These are phyloP conservation scores for Pistacia atlantica DNA, from an alignment of 345 rosid species.

Conservation along the genomic window DNA sequence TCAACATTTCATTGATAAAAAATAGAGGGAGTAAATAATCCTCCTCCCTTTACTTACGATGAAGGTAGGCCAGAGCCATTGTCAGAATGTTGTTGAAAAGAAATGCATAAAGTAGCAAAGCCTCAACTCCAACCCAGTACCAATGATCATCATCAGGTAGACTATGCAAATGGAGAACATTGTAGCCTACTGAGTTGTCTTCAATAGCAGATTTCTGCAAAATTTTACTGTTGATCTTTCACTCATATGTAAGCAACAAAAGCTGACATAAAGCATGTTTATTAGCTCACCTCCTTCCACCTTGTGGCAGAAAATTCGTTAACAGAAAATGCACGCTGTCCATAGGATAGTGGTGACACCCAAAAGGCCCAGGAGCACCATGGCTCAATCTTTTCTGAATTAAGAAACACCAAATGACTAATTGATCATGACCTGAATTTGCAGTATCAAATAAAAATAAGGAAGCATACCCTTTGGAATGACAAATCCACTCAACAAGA, in stretches of 20 bases:
- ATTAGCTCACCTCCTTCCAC: slow-evolving; percentile 64
- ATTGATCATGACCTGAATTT: neutral
- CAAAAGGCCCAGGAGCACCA: slow-evolving; percentile 96
- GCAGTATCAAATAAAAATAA: neutral
- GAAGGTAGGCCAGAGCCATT: slow-evolving; percentile 69
- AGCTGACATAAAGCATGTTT: neutral
- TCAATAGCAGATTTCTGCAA: slow-evolving; percentile 63
- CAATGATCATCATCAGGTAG: slow-evolving; percentile 56
- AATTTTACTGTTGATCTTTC: slow-evolving; percentile 13
- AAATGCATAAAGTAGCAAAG: slow-evolving; percentile 54
- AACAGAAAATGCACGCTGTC: slow-evolving; percentile 72
- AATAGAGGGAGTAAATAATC: neutral
- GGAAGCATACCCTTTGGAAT: slow-evolving; percentile 69
- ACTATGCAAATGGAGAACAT: slow-evolving; percentile 53
- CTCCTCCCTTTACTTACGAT: slow-evolving; percentile 54
- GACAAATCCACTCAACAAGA: slow-evolving; percentile 87
- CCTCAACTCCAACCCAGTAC: slow-evolving; percentile 89
- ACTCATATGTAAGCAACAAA: neutral
- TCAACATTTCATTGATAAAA: neutral
- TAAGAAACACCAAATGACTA: slow-evolving; percentile 12
- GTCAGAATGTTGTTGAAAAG: slow-evolving; percentile 75
- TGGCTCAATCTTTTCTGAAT: slow-evolving; percentile 64
- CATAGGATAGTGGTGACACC: slow-evolving; percentile 85
- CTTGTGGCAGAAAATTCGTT: slow-evolving; percentile 81
- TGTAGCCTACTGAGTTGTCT: slow-evolving; percentile 56